Conservation (phyloP, 2,329 filamentous ascomycete species). For the Alternaria novae-zelandiae region DNA sequence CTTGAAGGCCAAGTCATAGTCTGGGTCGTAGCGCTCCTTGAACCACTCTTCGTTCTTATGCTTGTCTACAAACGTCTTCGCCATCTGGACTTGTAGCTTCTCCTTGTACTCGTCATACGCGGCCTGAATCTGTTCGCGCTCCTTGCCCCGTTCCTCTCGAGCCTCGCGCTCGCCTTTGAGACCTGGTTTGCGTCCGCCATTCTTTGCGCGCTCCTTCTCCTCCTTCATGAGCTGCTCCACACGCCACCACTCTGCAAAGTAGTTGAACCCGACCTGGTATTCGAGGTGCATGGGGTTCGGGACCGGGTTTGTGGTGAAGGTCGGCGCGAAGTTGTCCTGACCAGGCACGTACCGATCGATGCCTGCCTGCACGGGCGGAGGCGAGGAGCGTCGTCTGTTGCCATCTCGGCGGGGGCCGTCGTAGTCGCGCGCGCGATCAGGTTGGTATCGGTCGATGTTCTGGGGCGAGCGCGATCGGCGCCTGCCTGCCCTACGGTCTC, state of each 20-base stretch:
- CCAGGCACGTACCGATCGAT: slow-evolving; percentile 88
- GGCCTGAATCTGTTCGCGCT: slow-evolving; percentile 77
- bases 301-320: slow-evolving; percentile 68
- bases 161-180: slow-evolving; percentile 69
- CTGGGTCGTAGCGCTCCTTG: slow-evolving; percentile 88
- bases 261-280: slow-evolving; percentile 84
- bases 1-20: slow-evolving; percentile 77
- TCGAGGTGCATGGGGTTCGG: slow-evolving; percentile 74
- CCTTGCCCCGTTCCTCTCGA: slow-evolving; percentile 77
- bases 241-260: slow-evolving; percentile 87
- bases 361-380: slow-evolving; percentile 66
- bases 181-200: slow-evolving; percentile 71
- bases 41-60: slow-evolving; percentile 99
- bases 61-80: slow-evolving; percentile 84
- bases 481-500: slow-evolving; percentile 43
- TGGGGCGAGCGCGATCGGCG: slow-evolving; percentile 74
- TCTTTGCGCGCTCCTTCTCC: slow-evolving; percentile 74
- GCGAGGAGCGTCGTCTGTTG: slow-evolving; percentile 64
- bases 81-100: slow-evolving; percentile 74
- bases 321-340: slow-evolving; percentile 63
- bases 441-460: slow-evolving; percentile 78
- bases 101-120: slow-evolving; percentile 72
- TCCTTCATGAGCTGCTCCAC: slow-evolving; percentile 83
- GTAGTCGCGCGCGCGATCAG: slow-evolving; percentile 72
- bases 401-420: slow-evolving; percentile 68